phyloP scores from a whole-genome alignment of 2,329 filamentous ascomycete genomes.

The Penicillium olsonii region DNA sequence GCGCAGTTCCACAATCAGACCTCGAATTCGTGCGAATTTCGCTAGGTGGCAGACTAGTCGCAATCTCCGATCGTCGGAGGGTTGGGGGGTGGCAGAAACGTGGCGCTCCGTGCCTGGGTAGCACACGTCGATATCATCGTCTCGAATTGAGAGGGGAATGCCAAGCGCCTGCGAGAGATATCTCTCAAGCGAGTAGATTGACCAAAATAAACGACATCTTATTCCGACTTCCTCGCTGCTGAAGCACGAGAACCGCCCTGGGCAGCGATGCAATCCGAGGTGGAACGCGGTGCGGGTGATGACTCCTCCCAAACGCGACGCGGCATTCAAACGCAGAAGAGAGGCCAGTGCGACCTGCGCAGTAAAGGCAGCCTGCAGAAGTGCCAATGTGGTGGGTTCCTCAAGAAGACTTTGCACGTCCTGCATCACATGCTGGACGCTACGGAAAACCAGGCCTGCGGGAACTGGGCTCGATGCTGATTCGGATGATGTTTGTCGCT shows the following conservation, averaged over 20 bases:
- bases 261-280: constrained; percentile 61
- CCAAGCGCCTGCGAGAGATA: constrained; percentile 60
- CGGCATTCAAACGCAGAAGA: constrained; percentile 59
- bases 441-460: constrained; percentile 48
- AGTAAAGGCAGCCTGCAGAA: constrained; percentile 54
- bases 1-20: constrained; percentile 54
- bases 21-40: constrained; percentile 53
- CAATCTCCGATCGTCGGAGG: constrained; percentile 27
- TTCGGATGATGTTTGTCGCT: constrained; percentile 42
- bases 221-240: constrained; percentile 49
- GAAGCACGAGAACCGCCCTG: constrained; percentile 55
- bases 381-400: constrained; percentile 50
- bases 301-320: constrained; percentile 57
- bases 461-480: constrained; percentile 37
- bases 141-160: constrained; percentile 56
- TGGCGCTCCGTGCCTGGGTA: constrained; percentile 54
- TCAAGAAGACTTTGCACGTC: constrained; percentile 51
- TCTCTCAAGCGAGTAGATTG: constrained; percentile 57
- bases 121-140: constrained; percentile 62
- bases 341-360: constrained; percentile 59
- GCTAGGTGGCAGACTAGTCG: constrained; percentile 45
- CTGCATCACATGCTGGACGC: constrained; percentile 53
- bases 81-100: background rate
- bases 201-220: constrained; percentile 59
- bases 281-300: constrained; percentile 59